These are phyloP conservation scores for Graphiopsis chlorocephala DNA, from an alignment of 2,329 filamentous ascomycete species.

Conservation along the genomic window DNA sequence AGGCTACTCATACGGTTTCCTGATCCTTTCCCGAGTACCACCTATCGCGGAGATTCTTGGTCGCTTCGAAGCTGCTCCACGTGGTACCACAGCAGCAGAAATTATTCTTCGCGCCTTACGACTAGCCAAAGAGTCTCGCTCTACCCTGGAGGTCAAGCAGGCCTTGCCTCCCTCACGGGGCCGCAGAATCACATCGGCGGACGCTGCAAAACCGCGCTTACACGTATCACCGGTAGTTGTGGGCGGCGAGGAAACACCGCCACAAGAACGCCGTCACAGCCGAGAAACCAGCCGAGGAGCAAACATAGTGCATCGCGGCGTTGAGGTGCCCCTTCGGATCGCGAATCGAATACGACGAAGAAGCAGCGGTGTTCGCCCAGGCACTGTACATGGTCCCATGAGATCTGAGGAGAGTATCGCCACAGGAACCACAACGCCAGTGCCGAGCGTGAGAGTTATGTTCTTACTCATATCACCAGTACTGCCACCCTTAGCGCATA, in stretches of 20 bases:
- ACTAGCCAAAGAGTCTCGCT: slow-evolving; percentile 63
- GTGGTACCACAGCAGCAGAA: slow-evolving; percentile 62
- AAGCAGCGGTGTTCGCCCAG: slow-evolving; percentile 15
- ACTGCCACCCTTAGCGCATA: slow-evolving; percentile 42
- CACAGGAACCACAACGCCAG: slow-evolving; percentile 25
- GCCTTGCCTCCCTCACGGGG: slow-evolving; percentile 34
- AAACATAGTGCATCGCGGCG: slow-evolving; percentile 38
- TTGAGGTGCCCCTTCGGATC: slow-evolving; percentile 39
- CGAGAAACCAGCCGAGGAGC: slow-evolving; percentile 38
- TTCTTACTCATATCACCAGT: slow-evolving; percentile 51
- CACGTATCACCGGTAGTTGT: slow-evolving; percentile 29
- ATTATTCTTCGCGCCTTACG: slow-evolving; percentile 68
- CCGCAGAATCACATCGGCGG: slow-evolving; percentile 23
- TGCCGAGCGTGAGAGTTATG: slow-evolving; percentile 23
- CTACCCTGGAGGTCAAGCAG: slow-evolving; percentile 37
- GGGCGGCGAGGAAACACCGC: slow-evolving; percentile 48
- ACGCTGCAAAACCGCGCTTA: slow-evolving; percentile 13
- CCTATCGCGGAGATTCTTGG: slow-evolving; percentile 55
- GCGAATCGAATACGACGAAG: slow-evolving; percentile 28
- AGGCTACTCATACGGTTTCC: slow-evolving; percentile 88
- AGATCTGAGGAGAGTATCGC: slow-evolving; percentile 28
- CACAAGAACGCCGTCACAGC: slow-evolving; percentile 40
- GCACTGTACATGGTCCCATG: slow-evolving; percentile 22
- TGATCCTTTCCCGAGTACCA: slow-evolving; percentile 73
- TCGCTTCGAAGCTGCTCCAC: slow-evolving; percentile 53